Conservation (phyloP, 225 moss, liverwort and hornwort species). For the Rhytidiadelphus loreus region DNA sequence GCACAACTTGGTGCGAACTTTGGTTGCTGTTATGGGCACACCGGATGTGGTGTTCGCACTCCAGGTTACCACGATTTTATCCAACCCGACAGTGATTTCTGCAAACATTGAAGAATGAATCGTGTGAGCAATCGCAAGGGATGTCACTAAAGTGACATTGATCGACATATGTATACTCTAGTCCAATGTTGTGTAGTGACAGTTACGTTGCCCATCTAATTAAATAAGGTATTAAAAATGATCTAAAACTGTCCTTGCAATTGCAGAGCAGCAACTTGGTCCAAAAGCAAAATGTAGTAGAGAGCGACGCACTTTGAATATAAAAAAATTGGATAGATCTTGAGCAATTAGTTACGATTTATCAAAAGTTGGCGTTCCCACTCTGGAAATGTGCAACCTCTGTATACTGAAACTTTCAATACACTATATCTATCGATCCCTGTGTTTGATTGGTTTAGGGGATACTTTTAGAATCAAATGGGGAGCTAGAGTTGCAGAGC, state of each 20-base stretch:
- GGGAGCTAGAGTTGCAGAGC: background rate
- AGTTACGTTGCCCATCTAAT: background rate
- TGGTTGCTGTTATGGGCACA: background rate
- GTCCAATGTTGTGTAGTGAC: too few species aligned
- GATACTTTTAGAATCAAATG: background rate
- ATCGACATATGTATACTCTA: background rate
- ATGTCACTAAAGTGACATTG: background rate
- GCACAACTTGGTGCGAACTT: slow-evolving; percentile 41
- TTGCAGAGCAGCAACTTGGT: background rate
- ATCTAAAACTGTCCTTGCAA: background rate
- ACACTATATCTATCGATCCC: background rate
- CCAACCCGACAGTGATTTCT: slow-evolving; percentile 21
- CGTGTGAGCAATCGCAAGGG: background rate
- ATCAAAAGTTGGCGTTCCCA: background rate
- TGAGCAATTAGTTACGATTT: background rate
- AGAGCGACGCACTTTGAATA: background rate
- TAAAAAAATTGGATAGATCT: too few species aligned
- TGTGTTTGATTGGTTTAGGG: background rate
- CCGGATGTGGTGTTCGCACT: slow-evolving; percentile 18
- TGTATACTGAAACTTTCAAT: background rate
- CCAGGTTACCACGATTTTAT: slow-evolving; percentile 43
- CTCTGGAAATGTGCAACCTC: background rate
- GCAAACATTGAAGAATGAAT: background rate
- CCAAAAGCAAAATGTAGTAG: background rate
- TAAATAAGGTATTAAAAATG: background rate